These are phyloP conservation scores for Irpex sp. DNA, from an alignment of 1,284 basidiomycete genomes.

Conservation along the genomic window DNA sequence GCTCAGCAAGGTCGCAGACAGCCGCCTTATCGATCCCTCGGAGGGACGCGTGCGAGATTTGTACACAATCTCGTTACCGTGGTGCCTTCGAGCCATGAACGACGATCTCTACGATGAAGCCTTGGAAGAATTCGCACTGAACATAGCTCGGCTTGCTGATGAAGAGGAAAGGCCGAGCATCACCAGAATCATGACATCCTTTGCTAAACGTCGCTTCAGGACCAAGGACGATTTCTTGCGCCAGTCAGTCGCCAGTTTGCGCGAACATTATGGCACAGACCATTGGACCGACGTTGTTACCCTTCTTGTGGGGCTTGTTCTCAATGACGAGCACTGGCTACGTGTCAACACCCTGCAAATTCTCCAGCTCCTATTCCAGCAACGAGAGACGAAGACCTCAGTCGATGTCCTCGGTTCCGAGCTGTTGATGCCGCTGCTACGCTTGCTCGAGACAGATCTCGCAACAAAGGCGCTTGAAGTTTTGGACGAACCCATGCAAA, in stretches of 20 bases:
- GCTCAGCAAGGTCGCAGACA: constrained; percentile 61
- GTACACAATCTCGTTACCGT: constrained; percentile 84
- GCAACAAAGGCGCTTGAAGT: constrained; percentile 87
- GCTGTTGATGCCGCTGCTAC: constrained; percentile 86
- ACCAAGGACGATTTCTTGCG: constrained; percentile 93
- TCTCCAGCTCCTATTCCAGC: constrained; percentile 86
- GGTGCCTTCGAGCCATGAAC: constrained; percentile 83
- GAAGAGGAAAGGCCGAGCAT: constrained; percentile 74
- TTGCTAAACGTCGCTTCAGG: constrained; percentile 85
- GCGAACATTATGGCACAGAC: constrained; percentile 74
- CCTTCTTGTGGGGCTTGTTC: constrained; percentile 80
- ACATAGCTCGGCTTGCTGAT: constrained; percentile 73
- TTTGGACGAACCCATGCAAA: constrained; percentile 83
- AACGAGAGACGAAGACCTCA: constrained; percentile 74
- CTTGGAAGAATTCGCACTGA: constrained; percentile 71
- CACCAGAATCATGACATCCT: constrained; percentile 84
- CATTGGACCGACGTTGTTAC: constrained; percentile 79
- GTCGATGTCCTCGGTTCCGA: constrained; percentile 80
- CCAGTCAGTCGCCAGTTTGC: constrained; percentile 82
- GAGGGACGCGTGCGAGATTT: constrained; percentile 78
- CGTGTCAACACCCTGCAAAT: constrained; percentile 83
- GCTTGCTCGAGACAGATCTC: constrained; percentile 83
- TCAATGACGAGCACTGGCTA: constrained; percentile 84
- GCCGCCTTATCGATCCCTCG: constrained; percentile 70
- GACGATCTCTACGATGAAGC: constrained; percentile 57